Conservation (phyloP, 371 early-diverging fungal genomes). For the Mortierella polycephala region DNA sequence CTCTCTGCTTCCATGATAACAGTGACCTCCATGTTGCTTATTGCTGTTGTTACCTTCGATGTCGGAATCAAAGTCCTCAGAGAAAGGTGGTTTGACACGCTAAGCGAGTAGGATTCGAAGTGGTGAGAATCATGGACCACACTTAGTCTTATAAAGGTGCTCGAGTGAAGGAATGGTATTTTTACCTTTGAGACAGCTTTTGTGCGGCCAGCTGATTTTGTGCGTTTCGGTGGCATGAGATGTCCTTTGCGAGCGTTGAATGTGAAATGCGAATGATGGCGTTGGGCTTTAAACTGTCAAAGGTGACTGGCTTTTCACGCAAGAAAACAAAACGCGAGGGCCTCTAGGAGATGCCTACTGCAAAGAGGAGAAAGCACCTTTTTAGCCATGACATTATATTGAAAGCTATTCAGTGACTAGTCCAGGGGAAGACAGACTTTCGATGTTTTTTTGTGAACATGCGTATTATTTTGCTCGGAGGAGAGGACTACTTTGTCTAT, state of each 20-base stretch:
- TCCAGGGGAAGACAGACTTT: too few relatives aligned
- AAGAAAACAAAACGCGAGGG: neutral
- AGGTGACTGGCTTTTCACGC: neutral
- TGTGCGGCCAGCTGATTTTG: neutral
- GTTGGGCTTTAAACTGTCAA: neutral
- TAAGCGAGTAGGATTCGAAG: neutral
- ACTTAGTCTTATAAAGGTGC: neutral
- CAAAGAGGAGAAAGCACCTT: too few relatives aligned
- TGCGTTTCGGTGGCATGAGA: conserved; percentile 30
- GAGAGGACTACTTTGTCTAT: too few relatives aligned
- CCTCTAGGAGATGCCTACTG: too few relatives aligned
- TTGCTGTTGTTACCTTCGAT: neutral
- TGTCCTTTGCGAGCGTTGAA: neutral
- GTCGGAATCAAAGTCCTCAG: neutral
- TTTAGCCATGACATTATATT: too few relatives aligned
- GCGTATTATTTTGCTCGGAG: too few relatives aligned
- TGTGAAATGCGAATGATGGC: neutral
- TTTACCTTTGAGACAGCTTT: conserved; percentile 9
- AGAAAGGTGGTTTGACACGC: neutral
- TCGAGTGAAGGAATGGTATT: neutral
- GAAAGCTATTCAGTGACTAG: too few relatives aligned
- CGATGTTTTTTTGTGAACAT: too few relatives aligned
- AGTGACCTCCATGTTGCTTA: neutral
- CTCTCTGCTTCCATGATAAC: neutral
- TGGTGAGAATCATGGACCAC: neutral